A percentile compares a stretch with the other conserved stretches of the same genome.
phyloP scores from a whole-genome alignment of 768 basidiomycete species.

The Holtermannia corniformis region DNA sequence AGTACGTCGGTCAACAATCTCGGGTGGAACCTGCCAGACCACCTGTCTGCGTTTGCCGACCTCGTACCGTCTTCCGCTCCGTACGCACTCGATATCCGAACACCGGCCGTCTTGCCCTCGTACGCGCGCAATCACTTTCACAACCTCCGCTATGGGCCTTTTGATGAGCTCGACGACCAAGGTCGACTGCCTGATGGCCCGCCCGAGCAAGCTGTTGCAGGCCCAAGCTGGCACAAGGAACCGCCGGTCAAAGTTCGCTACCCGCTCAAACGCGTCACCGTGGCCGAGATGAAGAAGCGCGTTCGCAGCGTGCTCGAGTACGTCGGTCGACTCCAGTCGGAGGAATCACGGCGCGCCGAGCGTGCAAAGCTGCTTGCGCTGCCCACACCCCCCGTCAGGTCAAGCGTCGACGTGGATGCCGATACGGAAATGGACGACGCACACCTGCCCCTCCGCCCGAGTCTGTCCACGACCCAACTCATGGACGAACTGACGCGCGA shows the following conservation, averaged over 20 bases:
- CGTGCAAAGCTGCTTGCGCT: constrained; percentile 32
- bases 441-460: background rate
- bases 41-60: constrained; percentile 73
- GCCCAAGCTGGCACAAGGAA: constrained; percentile 32
- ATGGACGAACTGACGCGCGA: constrained; percentile 91
- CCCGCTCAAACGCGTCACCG: constrained; percentile 87
- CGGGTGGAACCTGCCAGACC: constrained; percentile 80
- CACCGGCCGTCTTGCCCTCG: constrained; percentile 19
- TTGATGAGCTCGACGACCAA: constrained; percentile 25
- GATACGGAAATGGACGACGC: background rate
- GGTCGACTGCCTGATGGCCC: constrained; percentile 20
- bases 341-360: constrained; percentile 29
- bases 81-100: constrained; percentile 48
- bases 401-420: background rate
- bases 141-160: constrained; percentile 30
- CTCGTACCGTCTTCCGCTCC: constrained; percentile 60
- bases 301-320: constrained; percentile 82
- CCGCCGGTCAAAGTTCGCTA: constrained; percentile 64
- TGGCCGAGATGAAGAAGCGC: constrained; percentile 96
- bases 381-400: background rate
- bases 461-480: constrained; percentile 57
- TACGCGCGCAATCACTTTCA: constrained; percentile 25
- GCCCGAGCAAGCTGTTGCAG: constrained; percentile 10
- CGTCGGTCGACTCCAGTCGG: constrained; percentile 61
- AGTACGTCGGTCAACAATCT: constrained; percentile 22